Conservation (phyloP, 1,284 basidiomycete species). For the Puccinia hordei region DNA sequence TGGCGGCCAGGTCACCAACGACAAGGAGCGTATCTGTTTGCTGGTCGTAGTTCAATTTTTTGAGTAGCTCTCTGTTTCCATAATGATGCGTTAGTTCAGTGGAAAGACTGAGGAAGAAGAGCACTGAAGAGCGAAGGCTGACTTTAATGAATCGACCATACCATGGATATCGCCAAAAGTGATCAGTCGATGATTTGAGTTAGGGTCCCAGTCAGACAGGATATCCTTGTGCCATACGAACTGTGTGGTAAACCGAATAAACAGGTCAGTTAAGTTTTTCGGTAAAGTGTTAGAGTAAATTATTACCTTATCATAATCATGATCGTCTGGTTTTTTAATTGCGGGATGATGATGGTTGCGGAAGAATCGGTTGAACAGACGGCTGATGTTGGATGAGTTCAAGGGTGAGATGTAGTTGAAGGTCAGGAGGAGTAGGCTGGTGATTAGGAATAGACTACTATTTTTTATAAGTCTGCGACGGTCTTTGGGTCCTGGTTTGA, state of each 20-base stretch:
- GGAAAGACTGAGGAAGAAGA: background rate
- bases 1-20: conserved; percentile 39
- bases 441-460: background rate
- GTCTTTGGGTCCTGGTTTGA: background rate
- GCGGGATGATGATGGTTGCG: background rate
- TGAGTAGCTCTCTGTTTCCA: conserved; percentile 19
- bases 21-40: conserved; percentile 27
- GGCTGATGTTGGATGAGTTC: background rate
- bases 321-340: background rate
- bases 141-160: conserved; percentile 34
- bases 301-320: conserved; percentile 13
- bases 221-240: conserved; percentile 42
- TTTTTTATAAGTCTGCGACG: background rate
- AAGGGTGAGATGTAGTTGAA: background rate
- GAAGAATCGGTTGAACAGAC: background rate
- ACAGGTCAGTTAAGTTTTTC: background rate
- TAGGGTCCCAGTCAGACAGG: conserved; percentile 37
- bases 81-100: background rate
- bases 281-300: background rate
- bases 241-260: background rate
- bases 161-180: conserved; percentile 44
- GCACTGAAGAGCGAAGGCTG: background rate
- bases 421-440: background rate
- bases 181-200: conserved; percentile 20
- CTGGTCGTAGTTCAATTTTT: conserved; percentile 27